Base-by-base conservation (phyloP, 495 filamentous ascomycete species). In the Platismatia glauca region DNA sequence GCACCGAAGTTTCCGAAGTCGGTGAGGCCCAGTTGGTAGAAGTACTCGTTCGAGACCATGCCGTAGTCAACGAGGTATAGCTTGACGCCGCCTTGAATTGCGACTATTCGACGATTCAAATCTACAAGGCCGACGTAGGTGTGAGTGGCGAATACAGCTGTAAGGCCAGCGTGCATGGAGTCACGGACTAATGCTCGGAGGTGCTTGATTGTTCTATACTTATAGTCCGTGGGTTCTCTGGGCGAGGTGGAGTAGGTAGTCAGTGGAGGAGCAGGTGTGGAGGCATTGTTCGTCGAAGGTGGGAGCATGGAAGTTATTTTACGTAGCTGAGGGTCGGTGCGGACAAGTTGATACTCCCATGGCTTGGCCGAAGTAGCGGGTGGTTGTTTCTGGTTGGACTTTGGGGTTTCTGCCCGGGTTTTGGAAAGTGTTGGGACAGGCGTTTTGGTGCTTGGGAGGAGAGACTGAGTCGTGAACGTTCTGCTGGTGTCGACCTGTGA, bases 291-390 rank as follows among this genome's bases (percentile, higher is more conserved):
- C 12, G 65, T 65, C 3, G 74, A 77, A 13, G 84, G 78, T 13
- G 84, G 74, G 18, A 99, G 79, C 91, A 99, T 96, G 55, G 89
- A 89, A 4, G 95, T 99, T 65, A 99, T 97, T 72, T 97, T 99
- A 59, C 92, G 89, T 59, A 89, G 74, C 61, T 87, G 89, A 11
- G 92, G 84, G 72, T 99, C 95, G 18, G 93, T 97, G 18, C 95
- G 87, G 41, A 97, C 84, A 29, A 97, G 84, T 59, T 88, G 93
- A 73, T 91, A 91, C 64, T 97, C 92, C 68, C 94, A 88, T 18
- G 88, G 82, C 66, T 85, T 89, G 63, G 80, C 75, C 24, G 79
- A 77, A 39, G 76, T 72, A 24, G 77, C 73, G 41, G 77, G 79
- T 63, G 65, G 56, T 33, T 34, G 39, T 60, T 56, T 63, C 65